Conservation (phyloP, 2,329 filamentous ascomycete genomes). For the Paecilomyces sp. region DNA sequence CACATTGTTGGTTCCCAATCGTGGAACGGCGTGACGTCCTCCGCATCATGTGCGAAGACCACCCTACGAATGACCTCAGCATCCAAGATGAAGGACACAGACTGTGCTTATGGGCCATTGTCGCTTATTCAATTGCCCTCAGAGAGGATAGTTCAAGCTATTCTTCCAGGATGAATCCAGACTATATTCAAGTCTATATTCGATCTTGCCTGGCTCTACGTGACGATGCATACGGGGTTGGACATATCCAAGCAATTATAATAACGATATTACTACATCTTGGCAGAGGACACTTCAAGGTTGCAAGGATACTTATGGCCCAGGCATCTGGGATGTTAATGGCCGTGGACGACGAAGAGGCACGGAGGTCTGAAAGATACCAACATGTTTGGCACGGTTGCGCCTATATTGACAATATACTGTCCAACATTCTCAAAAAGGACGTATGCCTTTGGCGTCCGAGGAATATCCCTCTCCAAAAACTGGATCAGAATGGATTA, state of each 20-base stretch:
- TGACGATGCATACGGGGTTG: constrained; percentile 39
- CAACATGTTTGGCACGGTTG: constrained; percentile 12
- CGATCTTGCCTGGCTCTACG: constrained; percentile 39
- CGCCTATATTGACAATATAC: constrained; percentile 16
- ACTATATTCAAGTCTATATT: constrained; percentile 44
- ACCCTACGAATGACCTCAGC: constrained; percentile 38
- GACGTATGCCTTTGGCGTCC: constrained; percentile 1
- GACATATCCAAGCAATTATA: constrained; percentile 51
- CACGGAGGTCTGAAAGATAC: constrained; percentile 10
- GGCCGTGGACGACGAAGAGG: constrained; percentile 30
- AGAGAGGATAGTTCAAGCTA: neutral
- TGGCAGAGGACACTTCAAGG: constrained; percentile 47
- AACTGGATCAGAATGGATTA: constrained; percentile 5
- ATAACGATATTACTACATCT: constrained; percentile 58
- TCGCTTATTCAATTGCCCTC: constrained; percentile 46
- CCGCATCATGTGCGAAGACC: constrained; percentile 38
- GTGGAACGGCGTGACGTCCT: constrained; percentile 59
- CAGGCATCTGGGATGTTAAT: constrained; percentile 53
- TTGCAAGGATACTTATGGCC: constrained; percentile 60
- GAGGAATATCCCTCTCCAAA: constrained; percentile 1
- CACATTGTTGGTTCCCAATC: constrained; percentile 70
- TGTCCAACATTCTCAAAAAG: constrained; percentile 34
- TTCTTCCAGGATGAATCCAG: constrained; percentile 33
- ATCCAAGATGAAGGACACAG: constrained; percentile 1
- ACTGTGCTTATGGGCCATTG: constrained; percentile 47